These are phyloP conservation scores for Enterocytospora artemiae DNA, from an alignment of 371 early-diverging fungal genomes.

Conservation along the genomic window DNA sequence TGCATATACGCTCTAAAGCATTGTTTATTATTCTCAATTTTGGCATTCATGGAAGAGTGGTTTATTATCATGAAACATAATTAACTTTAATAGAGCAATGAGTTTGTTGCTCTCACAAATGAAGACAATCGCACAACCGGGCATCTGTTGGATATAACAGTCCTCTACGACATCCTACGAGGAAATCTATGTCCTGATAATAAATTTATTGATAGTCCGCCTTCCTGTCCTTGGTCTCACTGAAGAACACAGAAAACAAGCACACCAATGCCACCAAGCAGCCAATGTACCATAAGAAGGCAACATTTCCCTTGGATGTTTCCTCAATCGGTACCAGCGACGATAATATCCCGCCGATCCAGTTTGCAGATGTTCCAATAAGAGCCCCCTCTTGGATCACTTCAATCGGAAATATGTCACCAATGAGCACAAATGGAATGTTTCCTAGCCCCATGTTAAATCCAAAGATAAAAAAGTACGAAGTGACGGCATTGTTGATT, in stretches of 20 bases:
- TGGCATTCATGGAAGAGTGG: too few species aligned
- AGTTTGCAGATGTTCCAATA: slow-evolving; percentile 13
- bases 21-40: too few species aligned
- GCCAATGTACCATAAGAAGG: background rate
- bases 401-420: slow-evolving; percentile 65
- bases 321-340: background rate
- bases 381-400: slow-evolving; percentile 7
- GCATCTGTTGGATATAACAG: too few species aligned
- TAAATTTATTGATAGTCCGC: background rate
- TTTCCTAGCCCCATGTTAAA: slow-evolving; percentile 70
- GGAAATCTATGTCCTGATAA: too few species aligned
- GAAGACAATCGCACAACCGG: too few species aligned
- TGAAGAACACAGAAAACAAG: background rate
- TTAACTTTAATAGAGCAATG: too few species aligned
- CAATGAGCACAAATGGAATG: slow-evolving; percentile 65
- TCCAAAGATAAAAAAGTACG: slow-evolving; percentile 66
- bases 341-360: slow-evolving; percentile 9
- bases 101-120: too few species aligned
- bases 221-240: background rate
- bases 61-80: too few species aligned
- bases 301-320: background rate
- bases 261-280: background rate
- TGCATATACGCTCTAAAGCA: too few species aligned
- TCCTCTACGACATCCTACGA: too few species aligned
- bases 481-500: slow-evolving; percentile 62